Conservation (phyloP, 1,284 basidiomycete genomes). For the Trichosporon faecale region DNA sequence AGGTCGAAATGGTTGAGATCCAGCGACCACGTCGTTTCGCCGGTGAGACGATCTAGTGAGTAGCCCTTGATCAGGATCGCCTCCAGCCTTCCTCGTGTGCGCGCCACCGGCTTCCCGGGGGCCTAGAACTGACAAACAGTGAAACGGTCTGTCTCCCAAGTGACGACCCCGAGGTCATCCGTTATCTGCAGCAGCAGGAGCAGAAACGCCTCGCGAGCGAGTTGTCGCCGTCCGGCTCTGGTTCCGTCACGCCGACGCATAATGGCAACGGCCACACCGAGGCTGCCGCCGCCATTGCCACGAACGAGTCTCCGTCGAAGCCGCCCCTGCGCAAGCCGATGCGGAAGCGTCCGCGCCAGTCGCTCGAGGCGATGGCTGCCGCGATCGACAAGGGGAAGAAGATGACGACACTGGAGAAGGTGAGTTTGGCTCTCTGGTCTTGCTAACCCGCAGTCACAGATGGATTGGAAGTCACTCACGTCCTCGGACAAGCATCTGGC, state of each 20-base stretch:
- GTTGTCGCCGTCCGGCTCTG: neutral
- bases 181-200: slow-evolving; percentile 24
- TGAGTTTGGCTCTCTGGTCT: slow-evolving; percentile 16
- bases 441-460: slow-evolving; percentile 37
- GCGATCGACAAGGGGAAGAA: slow-evolving; percentile 49
- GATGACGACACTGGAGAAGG: slow-evolving; percentile 52
- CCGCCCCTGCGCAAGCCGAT: slow-evolving; percentile 21
- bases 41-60: slow-evolving; percentile 49
- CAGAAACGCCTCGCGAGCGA: slow-evolving; percentile 6
- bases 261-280: slow-evolving; percentile 4
- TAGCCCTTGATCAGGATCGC: neutral
- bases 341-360: slow-evolving; percentile 46
- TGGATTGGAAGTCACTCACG: slow-evolving; percentile 50
- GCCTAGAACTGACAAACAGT: slow-evolving; percentile 27
- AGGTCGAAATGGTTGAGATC: slow-evolving; percentile 41
- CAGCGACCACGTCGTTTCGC: slow-evolving; percentile 45
- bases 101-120: neutral
- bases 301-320: slow-evolving; percentile 4
- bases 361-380: slow-evolving; percentile 48
- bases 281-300: neutral
- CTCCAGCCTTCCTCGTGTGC: neutral
- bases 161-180: slow-evolving; percentile 43
- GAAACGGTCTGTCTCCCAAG: slow-evolving; percentile 40
- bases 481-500: slow-evolving; percentile 26
- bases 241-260: slow-evolving; percentile 3